Evolutionary conservation across 768 basidiomycete genomes (phyloP), one percentile per base, ranked within the genome.

Genomic region (Naganishia kalamii): DNA sequence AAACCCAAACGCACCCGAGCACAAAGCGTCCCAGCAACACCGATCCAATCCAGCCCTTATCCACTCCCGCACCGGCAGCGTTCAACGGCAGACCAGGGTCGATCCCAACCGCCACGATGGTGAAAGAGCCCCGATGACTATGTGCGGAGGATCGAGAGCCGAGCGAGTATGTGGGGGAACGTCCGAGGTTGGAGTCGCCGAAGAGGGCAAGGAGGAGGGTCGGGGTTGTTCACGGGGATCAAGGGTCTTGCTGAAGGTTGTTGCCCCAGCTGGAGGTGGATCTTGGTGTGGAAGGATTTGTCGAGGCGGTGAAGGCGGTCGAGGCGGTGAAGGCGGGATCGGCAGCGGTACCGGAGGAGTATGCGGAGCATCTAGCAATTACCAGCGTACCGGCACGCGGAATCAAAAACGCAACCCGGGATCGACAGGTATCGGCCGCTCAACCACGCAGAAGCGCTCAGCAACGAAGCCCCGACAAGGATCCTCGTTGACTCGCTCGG

Each of bases 401-500:
- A 19, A 2, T 10, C 47, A 0, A 25, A 54, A n/a, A 21, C 21
- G 40, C 41, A 74, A 15, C 59, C 72, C 3, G 78, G 78, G 78
- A 62, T 63, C 30, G 77, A 79, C 51, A 63, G 69, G 25, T 79
- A 74, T 60, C 68, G 70, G 46, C 78, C 78, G 4, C 60, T 49
- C 4, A 17, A 29, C 0, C 70, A 77, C 1, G 19, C 59, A 8
- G 69, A 79, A 57, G 74, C 77, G 3, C 67, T 79, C 10, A 72
- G 72, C 4, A 79, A 78, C 66, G 74, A 75, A 49, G 44, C 60
- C 5, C 76, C 77, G 63, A 70, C 77, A 15, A 62, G 63, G 2
- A 78, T 78, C 60, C 70, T 78, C 13, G 69, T 70, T 5, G 72
- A 76, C 25, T 79, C 77, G 78, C 67, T 79, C 1, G 44, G n/a